These are phyloP conservation scores for Calycina herbarum DNA, from an alignment of 2,329 filamentous ascomycete species.

Conservation along the genomic window DNA sequence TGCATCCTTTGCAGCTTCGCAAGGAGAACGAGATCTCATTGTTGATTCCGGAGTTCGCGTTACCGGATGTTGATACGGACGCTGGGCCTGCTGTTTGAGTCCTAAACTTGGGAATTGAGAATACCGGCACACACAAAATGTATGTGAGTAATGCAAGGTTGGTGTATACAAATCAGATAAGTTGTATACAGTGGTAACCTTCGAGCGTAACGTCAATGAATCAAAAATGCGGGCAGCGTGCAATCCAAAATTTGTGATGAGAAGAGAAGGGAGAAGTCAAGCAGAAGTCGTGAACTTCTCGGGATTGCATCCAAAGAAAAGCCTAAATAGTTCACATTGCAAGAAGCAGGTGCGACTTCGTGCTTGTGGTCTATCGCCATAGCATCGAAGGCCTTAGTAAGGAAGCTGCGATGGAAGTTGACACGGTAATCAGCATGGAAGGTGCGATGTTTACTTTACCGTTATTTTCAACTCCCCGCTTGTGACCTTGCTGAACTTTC, in stretches of 20 bases:
- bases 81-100: background rate
- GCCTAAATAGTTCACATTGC: background rate
- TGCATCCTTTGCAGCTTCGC: background rate
- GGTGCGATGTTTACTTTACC: background rate
- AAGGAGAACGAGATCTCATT: slow-evolving; percentile 1
- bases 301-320: background rate
- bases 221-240: background rate
- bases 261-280: background rate
- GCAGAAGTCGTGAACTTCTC: background rate
- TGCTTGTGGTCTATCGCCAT: background rate
- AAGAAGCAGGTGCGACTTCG: background rate
- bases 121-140: background rate
- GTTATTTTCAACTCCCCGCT: background rate
- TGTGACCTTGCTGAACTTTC: background rate
- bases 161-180: slow-evolving; percentile 1
- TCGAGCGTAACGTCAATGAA: slow-evolving; percentile 2
- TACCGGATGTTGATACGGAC: background rate
- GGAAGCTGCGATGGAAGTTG: too few species aligned
- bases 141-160: slow-evolving; percentile 2
- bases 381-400: background rate
- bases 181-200: slow-evolving; percentile 4
- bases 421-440: background rate
- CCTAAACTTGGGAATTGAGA: background rate
- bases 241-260: background rate
- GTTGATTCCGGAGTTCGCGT: background rate